These are phyloP conservation scores for Maudiozyma humilis DNA, from an alignment of 1,139 yeast genomes.

Conservation along the genomic window DNA sequence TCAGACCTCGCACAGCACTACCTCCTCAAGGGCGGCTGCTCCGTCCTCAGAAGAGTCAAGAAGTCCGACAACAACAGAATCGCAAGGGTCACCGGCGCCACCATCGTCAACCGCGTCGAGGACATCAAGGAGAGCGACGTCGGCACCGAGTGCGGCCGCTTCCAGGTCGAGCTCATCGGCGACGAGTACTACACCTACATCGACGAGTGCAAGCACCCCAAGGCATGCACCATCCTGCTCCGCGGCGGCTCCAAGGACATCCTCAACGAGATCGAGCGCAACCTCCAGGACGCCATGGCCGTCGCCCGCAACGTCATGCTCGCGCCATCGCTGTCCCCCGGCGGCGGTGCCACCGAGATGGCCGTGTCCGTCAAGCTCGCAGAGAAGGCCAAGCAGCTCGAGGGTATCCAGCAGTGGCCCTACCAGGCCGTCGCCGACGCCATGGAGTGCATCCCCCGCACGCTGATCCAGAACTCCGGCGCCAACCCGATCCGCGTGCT, in stretches of 20 bases:
- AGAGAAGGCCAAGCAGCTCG: slow-evolving; percentile 85
- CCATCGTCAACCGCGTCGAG: slow-evolving; percentile 90
- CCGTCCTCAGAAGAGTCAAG: slow-evolving; percentile 89
- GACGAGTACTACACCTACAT: slow-evolving; percentile 92
- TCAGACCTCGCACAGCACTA: slow-evolving; percentile 97
- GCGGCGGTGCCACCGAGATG: slow-evolving; percentile 99
- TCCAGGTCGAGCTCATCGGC: slow-evolving; percentile 90
- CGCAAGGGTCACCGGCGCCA: slow-evolving; percentile 96
- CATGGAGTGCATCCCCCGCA: slow-evolving; percentile 95
- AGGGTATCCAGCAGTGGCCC: slow-evolving; percentile 97
- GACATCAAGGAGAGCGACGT: slow-evolving; percentile 86
- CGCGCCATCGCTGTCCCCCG: slow-evolving; percentile 92
- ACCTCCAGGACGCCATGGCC: slow-evolving; percentile 97
- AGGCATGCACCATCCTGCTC: slow-evolving; percentile 85
- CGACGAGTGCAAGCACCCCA: slow-evolving; percentile 73
- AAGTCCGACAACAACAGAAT: slow-evolving; percentile 95
- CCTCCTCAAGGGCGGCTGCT: slow-evolving; percentile 83
- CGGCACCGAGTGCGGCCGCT: slow-evolving; percentile 82
- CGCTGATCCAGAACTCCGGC: slow-evolving; percentile 94
- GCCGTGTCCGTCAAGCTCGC: slow-evolving; percentile 85
- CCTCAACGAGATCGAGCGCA: slow-evolving; percentile 90
- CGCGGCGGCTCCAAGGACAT: slow-evolving; percentile 98
- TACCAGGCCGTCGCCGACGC: slow-evolving; percentile 98
- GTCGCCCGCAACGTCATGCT: slow-evolving; percentile 92
- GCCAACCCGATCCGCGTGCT: slow-evolving; percentile 87